A percentile compares a stretch with the other conserved stretches of the same genome.
Conservation (phyloP, 2,329 filamentous ascomycete genomes). For the Aspergillus arachidicola region DNA sequence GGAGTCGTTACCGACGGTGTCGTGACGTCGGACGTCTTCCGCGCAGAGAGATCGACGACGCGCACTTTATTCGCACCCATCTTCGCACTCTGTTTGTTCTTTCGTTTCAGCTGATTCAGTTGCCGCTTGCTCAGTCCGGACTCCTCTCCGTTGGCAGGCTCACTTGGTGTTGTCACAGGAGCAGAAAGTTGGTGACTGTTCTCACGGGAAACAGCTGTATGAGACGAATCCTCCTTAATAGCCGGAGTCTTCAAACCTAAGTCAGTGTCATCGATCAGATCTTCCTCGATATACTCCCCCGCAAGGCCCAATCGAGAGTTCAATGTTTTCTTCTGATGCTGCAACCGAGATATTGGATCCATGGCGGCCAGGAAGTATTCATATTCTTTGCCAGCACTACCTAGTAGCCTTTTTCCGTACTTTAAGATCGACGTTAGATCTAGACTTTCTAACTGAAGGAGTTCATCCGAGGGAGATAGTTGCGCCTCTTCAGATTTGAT, state of each 20-base stretch:
- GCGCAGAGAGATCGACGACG: slow-evolving; percentile 80
- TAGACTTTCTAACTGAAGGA: slow-evolving; percentile 72
- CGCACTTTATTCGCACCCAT: slow-evolving; percentile 87
- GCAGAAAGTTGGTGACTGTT: slow-evolving; percentile 49
- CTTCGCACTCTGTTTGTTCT: slow-evolving; percentile 86
- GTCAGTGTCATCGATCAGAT: slow-evolving; percentile 70
- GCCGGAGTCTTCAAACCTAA: slow-evolving; percentile 50
- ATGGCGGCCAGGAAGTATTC: slow-evolving; percentile 82
- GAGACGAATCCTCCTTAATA: slow-evolving; percentile 55
- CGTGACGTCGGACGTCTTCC: slow-evolving; percentile 67
- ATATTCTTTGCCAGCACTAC: slow-evolving; percentile 77
- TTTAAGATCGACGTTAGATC: slow-evolving; percentile 79
- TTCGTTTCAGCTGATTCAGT: slow-evolving; percentile 90
- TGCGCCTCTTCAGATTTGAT: slow-evolving; percentile 40
- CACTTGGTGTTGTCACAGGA: slow-evolving; percentile 51
- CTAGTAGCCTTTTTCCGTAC: slow-evolving; percentile 79
- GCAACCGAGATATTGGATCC: slow-evolving; percentile 77
- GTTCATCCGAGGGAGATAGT: slow-evolving; percentile 54
- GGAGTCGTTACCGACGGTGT: slow-evolving; percentile 57
- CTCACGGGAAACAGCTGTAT: slow-evolving; percentile 40
- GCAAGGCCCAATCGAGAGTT: slow-evolving; percentile 78
- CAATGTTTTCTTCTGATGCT: slow-evolving; percentile 87
- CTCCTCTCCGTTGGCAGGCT: slow-evolving; percentile 62
- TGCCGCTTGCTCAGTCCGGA: slow-evolving; percentile 84
- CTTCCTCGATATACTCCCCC: slow-evolving; percentile 82